Conservation (phyloP, 83 land plant genomes). For the Picea engelmannii region DNA sequence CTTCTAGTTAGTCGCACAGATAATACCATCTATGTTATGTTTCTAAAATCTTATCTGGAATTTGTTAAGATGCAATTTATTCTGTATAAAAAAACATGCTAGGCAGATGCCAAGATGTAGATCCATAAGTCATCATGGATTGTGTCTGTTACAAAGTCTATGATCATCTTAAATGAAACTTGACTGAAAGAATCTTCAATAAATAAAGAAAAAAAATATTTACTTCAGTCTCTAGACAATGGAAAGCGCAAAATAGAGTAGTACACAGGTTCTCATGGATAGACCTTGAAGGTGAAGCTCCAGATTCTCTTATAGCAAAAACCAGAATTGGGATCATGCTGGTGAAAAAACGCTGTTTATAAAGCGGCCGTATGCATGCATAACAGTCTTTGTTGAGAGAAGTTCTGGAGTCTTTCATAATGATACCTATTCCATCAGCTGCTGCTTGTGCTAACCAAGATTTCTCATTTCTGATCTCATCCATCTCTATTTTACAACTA, state of each 20-base stretch:
- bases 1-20: too few relatives aligned
- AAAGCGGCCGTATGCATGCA: conserved; percentile 58
- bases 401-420: conserved; percentile 50
- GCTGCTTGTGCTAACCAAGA: conserved; percentile 33
- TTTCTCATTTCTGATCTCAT: neutral
- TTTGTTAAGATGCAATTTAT: too few relatives aligned
- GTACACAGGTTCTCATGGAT: neutral
- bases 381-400: conserved; percentile 59
- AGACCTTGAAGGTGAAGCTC: conserved; percentile 39
- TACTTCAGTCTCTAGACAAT: neutral
- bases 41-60: too few relatives aligned
- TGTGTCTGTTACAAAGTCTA: neutral
- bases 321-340: conserved; percentile 48
- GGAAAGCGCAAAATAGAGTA: neutral
- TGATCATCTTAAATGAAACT: neutral
- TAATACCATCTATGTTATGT: too few relatives aligned
- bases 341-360: conserved; percentile 62
- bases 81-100: too few relatives aligned
- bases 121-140: too few relatives aligned
- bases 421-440: conserved; percentile 53
- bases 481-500: conserved; percentile 5
- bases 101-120: too few relatives aligned
- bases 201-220: neutral
- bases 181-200: neutral
- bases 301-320: conserved; percentile 35